phyloP scores from a whole-genome alignment of 2,329 filamentous ascomycete genomes.

The Intubia oerlemansii region DNA sequence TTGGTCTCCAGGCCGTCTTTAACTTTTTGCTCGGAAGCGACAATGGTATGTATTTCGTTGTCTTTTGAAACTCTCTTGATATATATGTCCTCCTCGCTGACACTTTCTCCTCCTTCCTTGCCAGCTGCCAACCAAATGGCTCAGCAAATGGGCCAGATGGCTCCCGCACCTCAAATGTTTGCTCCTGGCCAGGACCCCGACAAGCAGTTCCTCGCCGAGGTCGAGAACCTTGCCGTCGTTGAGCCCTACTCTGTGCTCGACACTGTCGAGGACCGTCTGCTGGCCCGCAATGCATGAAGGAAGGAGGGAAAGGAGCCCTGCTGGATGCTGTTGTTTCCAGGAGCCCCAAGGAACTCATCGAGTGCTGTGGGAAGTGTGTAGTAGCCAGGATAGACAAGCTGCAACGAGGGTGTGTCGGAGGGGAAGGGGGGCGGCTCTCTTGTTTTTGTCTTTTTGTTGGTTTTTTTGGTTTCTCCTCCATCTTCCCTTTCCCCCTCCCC shows the following conservation, averaged over 20 bases:
- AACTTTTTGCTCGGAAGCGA: conserved; percentile 92
- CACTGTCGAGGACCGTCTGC: conserved; percentile 64
- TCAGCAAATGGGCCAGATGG: conserved; percentile 74
- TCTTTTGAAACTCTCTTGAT: background rate
- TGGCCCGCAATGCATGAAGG: conserved; percentile 22
- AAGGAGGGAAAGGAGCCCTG: too few species aligned
- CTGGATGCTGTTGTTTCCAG: too few species aligned
- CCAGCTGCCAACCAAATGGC: conserved; percentile 78
- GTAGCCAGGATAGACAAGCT: too few species aligned
- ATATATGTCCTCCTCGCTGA: too few species aligned
- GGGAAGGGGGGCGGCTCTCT: too few species aligned
- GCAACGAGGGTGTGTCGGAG: too few species aligned
- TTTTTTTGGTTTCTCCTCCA: too few species aligned
- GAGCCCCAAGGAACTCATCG: too few species aligned
- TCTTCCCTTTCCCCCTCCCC: too few species aligned
- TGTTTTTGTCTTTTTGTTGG: too few species aligned
- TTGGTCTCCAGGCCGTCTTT: conserved; percentile 90
- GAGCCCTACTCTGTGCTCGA: conserved; percentile 87
- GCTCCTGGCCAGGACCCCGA: conserved; percentile 85
- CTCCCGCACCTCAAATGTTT: conserved; percentile 53
- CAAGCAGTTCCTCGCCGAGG: conserved; percentile 82
- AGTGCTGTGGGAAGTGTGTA: too few species aligned
- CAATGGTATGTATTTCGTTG: conserved; percentile 61
- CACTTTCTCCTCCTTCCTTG: background rate
- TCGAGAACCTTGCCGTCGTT: conserved; percentile 86